Evolutionary conservation across 805 yeast species (phyloP).

Genomic region (Metschnikowia kofuensis): DNA sequence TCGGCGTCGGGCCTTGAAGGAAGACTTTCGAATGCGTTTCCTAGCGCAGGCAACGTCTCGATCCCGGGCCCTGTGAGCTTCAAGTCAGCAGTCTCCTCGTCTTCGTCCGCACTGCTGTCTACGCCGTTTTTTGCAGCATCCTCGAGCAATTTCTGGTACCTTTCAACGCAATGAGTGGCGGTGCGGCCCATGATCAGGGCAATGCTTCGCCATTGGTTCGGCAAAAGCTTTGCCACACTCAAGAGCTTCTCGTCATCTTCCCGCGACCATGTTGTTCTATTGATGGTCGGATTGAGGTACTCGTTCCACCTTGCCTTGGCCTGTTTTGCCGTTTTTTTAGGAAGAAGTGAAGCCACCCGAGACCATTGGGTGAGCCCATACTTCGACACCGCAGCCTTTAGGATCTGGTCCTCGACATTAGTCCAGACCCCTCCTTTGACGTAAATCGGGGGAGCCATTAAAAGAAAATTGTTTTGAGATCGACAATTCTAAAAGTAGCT

Average conservation of each 20-base stretch:
- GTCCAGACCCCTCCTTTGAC: conserved; percentile 93
- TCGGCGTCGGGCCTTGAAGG: conserved; percentile 81
- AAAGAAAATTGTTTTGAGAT: background rate
- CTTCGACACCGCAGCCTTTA: conserved; percentile 87
- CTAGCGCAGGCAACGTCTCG: conserved; percentile 46
- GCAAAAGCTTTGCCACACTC: conserved; percentile 64
- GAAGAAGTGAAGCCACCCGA: conserved; percentile 80
- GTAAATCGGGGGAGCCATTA: conserved; percentile 53
- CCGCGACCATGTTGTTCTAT: conserved; percentile 63
- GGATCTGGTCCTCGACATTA: conserved; percentile 76
- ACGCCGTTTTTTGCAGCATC: conserved; percentile 31
- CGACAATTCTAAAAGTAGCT: too few species aligned
- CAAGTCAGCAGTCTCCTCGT: conserved; percentile 25
- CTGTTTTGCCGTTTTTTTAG: conserved; percentile 85
- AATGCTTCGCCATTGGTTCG: conserved; percentile 95
- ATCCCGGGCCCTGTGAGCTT: conserved; percentile 51
- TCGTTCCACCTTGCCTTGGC: conserved; percentile 93
- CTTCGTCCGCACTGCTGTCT: conserved; percentile 29
- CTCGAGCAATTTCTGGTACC: conserved; percentile 72
- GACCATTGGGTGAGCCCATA: conserved; percentile 96
- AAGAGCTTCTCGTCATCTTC: conserved; percentile 76
- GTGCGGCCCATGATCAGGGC: conserved; percentile 79
- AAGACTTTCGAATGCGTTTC: conserved; percentile 61
- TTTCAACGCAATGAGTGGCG: conserved; percentile 79
- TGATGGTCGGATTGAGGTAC: conserved; percentile 73